Evolutionary conservation across 2,329 filamentous ascomycete genomes (phyloP), one percentile per base, ranked within the genome.

Genomic region (Penicillium sp.): DNA sequence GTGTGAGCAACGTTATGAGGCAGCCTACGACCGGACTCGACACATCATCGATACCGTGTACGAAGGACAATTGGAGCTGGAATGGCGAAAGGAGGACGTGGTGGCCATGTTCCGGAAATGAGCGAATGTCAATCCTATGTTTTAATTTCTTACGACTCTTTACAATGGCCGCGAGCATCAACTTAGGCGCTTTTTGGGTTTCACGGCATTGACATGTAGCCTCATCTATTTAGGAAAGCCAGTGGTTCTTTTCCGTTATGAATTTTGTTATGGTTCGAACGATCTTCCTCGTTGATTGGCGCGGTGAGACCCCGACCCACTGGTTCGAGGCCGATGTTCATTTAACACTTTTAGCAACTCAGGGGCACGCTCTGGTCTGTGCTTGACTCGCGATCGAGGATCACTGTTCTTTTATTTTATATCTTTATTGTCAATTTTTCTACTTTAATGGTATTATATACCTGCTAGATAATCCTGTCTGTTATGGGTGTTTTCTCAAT

Each of bases 1-100:
- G 68, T 87, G 85, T 62, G 84, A 87, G 71, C 72, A 72, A 35
- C 79, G 79, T 42, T 88, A 88, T 66, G 75, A 79, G 45, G 75
- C 80, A 50, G 77, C 81, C 2, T 77, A 82, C 54, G 84, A 88
- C 57, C 74, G 84, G 27, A 76, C 76, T 45, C 74, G 72, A 57
- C 71, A 69, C 50, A 69, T 82, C 43, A 71, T 81, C 54, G 74
- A 75, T 49, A 69, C 69, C 19, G 75, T 80, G 8, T 81, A 81
- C 48, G 78, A 80, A 50, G 74, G 74, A 11, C 71, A 76, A 56
- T 58, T 81, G 67, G 78, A 81, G 42, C 68, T 80, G 51, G 78
- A 80, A 26, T 80, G 78, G 78, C 72, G 72, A 53, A 77, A 76
- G 69, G 78, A 80, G 62, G 78, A 81, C 50, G 72, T 72, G 16